Base-by-base conservation (phyloP, 495 filamentous ascomycete species). In the Astrothelium subdiscretum region DNA sequence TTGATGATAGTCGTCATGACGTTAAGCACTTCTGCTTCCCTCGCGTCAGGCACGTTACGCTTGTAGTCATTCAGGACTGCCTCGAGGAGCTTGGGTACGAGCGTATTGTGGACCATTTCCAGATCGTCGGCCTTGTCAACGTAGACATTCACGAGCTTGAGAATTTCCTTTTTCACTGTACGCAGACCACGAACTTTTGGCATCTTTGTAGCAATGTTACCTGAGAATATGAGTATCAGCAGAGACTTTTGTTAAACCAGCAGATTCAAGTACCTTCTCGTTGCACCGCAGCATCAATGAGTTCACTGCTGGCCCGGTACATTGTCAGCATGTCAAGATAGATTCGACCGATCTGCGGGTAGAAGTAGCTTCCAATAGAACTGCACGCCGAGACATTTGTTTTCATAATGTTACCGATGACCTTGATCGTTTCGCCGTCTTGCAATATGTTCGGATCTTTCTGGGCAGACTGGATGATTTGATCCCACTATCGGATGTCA, bases 321-420 rank as follows among this genome's bases (percentile, higher is more conserved):
- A 99, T 97, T 65, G 91, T 91, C 51, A 99, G 78, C 95, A 99
- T 97, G 72, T 99, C 95, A 70, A 92, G 85, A 68, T 97, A 99
- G 65, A 99, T 96, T 29, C 92, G 86, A 54, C 92, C 95, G 70
- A 99, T 95, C 72, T 99, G 94, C n/a, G 94, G 92, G 71, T 94
- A 96, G 76, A 99, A 99, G 77, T 97, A 97, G 60, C 87, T 85
- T 29, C 94, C 94, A 59, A 97, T 92, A 0, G 95, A 97, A 29
- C 88, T 90, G 71, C 94, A 97, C 15, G 94, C 94, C 0, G 94
- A 90, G 4, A 99, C 94, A 68, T 99, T 99, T 4, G 94, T 99
- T 80, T 99, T 99, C 94, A 97, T 99, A 68, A 99, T 95, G 72
- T 99, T 99, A 59, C 94, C 94, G 62, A 99, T 88, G 63, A 99